Base-by-base conservation (phyloP, 2,329 filamentous ascomycete species). In the Venturia asperata region DNA sequence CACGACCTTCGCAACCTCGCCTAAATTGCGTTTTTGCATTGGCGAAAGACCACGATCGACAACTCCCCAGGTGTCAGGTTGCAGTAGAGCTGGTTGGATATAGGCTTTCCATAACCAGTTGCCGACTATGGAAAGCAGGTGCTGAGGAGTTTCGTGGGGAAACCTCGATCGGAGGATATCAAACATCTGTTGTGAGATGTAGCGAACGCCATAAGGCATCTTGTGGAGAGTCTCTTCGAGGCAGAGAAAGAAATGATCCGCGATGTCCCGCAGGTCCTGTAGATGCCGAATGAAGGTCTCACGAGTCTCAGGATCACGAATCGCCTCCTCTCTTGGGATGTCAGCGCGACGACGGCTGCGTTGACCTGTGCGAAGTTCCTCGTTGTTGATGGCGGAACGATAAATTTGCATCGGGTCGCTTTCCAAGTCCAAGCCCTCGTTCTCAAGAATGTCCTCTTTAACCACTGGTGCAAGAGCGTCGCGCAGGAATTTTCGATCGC, bases 361-460 rank as follows among this genome's bases (percentile, higher is more conserved):
- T 69, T 87, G 86, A 5, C 94, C 94, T 0, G 94, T 99, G 21
- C 91, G 87, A 30, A 99, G 85, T 77, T 99, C 94, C 76, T 97
- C 93, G 71, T 99, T 96, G 78, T 95, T 97, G 78, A 99, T 95
- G 17, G 91, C 88, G 5, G 92, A 94, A 52, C 90, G 86, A 77
- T 99, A 97, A 66, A 99, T 99, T 71, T 97, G 93, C 81, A 97
- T 88, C 0, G 94, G 94, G 72, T 99, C 94, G 74, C 93, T 97
- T 77, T 99, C 94, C 34, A 99, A 82, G 74, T 99, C 93, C 42
- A 99, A 81, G 5, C 88, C 88, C 15, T 92, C 87, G 70, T 97
- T 94, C 64, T 96, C 94, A 64, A 97, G 87, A 71, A 99, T 92
- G 72, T 94, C 93, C 73, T 96, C 90, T 68, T 90, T 89, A 70